Evolutionary conservation across 2,329 filamentous ascomycete genomes (phyloP), one percentile per base, ranked within the genome.

Genomic region (Sclerotinia sclerotiorum): DNA sequence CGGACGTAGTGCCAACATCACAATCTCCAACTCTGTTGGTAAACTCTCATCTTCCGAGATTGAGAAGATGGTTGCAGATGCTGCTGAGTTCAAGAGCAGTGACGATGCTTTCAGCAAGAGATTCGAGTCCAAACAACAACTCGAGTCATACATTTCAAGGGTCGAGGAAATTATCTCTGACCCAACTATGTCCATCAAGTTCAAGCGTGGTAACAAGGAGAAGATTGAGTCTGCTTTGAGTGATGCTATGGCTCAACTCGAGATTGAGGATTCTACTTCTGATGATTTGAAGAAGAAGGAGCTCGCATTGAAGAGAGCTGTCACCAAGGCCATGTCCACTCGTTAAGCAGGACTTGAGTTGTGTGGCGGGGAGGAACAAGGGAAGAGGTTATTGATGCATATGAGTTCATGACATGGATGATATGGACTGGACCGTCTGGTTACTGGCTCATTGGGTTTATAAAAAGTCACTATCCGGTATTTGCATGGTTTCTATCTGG

Each of bases 211-310:
- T 81, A 94, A 97, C 87, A 97, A 97, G 91, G 94, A 97, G 84
- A 98, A 97, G 91, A 97, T 99, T 75, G 95, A 99, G 89, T 90
- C 91, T 79, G 92, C 93, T 76, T 92, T 99, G 77, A 94, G 90
- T 82, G 95, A 99, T 78, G 95, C 95, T 77, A 98, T 99, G 95
- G 92, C 88, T 73, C 91, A 96, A 84, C 91, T 99, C 73, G 95
- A 99, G 89, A 85, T 99, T 79, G 92, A 94, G 82, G 96, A 99
- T 76, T 92, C 92, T 69, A 83, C 84, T 72, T 91, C 93, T 71
- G 96, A 99, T 77, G 95, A 99, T 80, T 86, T 99, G 77, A 98
- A 97, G 92, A 98, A 98, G 93, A 97, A 97, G 90, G 95, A 99
- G 87, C 86, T 99, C 75, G 93, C 93, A 71, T 88, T 99, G 74